Percentiles rank a stretch among this genome's conserved stretches.
phyloP scores from a whole-genome alignment of 2,329 filamentous ascomycete species.

The Plenodomus tracheiphilus region DNA sequence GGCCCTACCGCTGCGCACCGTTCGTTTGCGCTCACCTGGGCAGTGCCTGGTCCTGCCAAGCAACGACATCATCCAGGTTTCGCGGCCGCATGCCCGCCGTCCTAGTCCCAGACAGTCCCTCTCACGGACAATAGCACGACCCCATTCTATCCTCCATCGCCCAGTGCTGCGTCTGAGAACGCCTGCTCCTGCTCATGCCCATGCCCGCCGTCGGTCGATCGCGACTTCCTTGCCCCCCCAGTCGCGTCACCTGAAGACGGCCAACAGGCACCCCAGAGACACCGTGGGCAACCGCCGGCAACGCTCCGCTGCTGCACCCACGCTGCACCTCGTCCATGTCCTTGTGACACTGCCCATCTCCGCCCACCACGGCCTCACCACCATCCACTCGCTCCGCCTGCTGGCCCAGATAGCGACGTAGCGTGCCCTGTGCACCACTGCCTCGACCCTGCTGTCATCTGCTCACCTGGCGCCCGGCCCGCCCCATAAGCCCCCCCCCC shows the following conservation, averaged over 20 bases:
- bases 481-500: conserved; percentile 15
- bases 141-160: not conserved
- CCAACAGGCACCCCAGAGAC: too few relatives aligned
- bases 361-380: conserved; percentile 18
- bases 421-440: conserved; percentile 16
- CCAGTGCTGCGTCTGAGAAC: conserved; percentile 2
- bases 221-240: conserved; percentile 15
- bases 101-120: not conserved
- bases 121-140: not conserved
- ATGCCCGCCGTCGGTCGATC: conserved; percentile 13
- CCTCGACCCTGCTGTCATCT: conserved; percentile 10
- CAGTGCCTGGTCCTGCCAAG: conserved; percentile 20
- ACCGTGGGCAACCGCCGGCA: conserved; percentile 9
- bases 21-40: conserved; percentile 21
- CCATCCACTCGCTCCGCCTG: conserved; percentile 11
- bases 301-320: conserved; percentile 17
- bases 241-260: conserved; percentile 17
- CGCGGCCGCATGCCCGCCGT: conserved; percentile 11
- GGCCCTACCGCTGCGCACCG: conserved; percentile 18
- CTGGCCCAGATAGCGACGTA: conserved; percentile 12
- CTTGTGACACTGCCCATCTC: conserved; percentile 44
- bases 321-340: conserved; percentile 39
- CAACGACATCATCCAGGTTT: conserved; percentile 29
- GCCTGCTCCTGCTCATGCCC: conserved; percentile 12
- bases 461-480: conserved; percentile 16